A percentile compares a stretch with the other conserved stretches of the same genome.
Evolutionary conservation across 228 moss, liverwort and hornwort genomes (phyloP).

Genomic region (Sphagnum fallax): DNA sequence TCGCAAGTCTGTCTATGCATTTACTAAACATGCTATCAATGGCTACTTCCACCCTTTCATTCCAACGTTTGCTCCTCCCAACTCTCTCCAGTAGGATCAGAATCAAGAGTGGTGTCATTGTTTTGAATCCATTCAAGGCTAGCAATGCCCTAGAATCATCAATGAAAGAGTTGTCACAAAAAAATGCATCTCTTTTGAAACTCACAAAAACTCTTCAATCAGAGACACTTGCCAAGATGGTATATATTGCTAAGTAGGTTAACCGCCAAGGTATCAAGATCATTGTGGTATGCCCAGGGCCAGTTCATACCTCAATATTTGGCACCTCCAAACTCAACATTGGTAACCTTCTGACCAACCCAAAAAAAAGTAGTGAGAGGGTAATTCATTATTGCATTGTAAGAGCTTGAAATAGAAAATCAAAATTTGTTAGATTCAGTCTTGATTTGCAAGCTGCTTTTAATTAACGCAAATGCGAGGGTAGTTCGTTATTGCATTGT

Average conservation of each 20-base stretch:
- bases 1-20: conserved; percentile 61
- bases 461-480: too few species aligned
- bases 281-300: conserved; percentile 70
- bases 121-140: not conserved
- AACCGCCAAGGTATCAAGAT: conserved; percentile 58
- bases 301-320: conserved; percentile 35
- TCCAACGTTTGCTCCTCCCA: conserved; percentile 27
- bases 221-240: not conserved
- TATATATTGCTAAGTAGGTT: conserved; percentile 16
- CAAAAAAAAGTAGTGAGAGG: too few species aligned
- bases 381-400: not conserved
- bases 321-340: not conserved
- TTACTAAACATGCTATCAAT: conserved; percentile 65
- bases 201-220: too few species aligned
- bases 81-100: too few species aligned
- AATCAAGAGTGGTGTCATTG: too few species aligned
- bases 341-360: too few species aligned
- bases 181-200: not conserved
- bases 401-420: too few species aligned
- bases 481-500: too few species aligned
- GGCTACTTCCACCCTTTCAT: conserved; percentile 62
- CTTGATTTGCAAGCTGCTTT: too few species aligned
- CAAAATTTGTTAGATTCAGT: too few species aligned
- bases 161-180: not conserved
- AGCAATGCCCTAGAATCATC: not conserved